These are phyloP conservation scores for Chimonanthus praecox DNA, from an alignment of 164 flowering plant species.

Conservation along the genomic window DNA sequence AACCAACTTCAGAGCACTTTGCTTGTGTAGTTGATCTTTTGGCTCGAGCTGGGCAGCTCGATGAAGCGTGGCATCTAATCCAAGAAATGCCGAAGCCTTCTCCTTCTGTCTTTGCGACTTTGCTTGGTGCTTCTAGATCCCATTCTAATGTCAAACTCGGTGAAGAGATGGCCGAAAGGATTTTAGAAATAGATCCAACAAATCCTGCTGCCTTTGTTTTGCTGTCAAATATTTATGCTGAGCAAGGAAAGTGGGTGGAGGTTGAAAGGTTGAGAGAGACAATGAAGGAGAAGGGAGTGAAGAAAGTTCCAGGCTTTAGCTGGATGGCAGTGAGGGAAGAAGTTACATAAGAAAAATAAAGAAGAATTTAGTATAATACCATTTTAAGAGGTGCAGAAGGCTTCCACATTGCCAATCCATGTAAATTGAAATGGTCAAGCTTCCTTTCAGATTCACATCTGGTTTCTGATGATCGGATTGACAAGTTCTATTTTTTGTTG, in stretches of 20 bases:
- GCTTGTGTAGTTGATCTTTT: slow-evolving; percentile 71
- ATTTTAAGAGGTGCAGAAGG: not conserved
- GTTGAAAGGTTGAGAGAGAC: slow-evolving; percentile 47
- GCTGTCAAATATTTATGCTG: slow-evolving; percentile 61
- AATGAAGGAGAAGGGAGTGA: slow-evolving; percentile 37
- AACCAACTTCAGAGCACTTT: slow-evolving; percentile 43
- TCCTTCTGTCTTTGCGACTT: slow-evolving; percentile 41
- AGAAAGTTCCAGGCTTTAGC: slow-evolving; percentile 52
- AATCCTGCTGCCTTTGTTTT: slow-evolving; percentile 54
- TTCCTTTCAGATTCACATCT: not conserved
- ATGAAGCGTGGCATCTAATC: slow-evolving; percentile 49
- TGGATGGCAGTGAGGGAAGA: slow-evolving; percentile 14
- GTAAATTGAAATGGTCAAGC: not conserved
- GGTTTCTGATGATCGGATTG: not conserved
- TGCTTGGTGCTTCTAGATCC: slow-evolving; percentile 56
- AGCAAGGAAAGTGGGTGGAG: slow-evolving; percentile 55
- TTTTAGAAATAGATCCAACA: slow-evolving; percentile 49
- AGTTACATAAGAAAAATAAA: not conserved
- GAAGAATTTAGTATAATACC: not conserved
- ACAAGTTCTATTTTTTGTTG: not conserved
- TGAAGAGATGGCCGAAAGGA: slow-evolving; percentile 51
- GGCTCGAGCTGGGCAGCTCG: slow-evolving; percentile 49
- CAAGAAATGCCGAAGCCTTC: slow-evolving; percentile 37
- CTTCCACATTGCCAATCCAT: not conserved
- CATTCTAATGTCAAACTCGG: slow-evolving; percentile 46